Evolutionary conservation across 257 asterid species (phyloP).

Genomic region (Rhazya stricta): DNA sequence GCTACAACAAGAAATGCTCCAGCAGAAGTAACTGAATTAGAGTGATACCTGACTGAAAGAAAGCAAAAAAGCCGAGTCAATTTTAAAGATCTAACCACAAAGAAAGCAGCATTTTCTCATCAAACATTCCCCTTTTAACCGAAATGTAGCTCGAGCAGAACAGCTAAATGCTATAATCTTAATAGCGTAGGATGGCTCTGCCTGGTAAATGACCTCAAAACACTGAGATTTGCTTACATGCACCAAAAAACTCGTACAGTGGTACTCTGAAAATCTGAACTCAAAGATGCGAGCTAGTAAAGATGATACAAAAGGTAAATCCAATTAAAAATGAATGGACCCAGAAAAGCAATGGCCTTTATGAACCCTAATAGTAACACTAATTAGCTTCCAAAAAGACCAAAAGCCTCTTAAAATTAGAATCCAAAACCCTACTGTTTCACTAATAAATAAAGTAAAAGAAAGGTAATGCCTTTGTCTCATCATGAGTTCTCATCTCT

Average conservation of each 20-base stretch:
- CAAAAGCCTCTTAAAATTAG: constrained; percentile 4
- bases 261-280: constrained; percentile 5
- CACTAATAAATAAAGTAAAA: constrained; percentile 11
- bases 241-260: background rate
- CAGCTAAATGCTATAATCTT: constrained; percentile 18
- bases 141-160: constrained; percentile 14
- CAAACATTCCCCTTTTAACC: constrained; percentile 10
- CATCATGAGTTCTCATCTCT: background rate
- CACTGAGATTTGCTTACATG: constrained; percentile 15
- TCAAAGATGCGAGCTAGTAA: background rate
- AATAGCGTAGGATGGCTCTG: constrained; percentile 1
- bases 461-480: constrained; percentile 22
- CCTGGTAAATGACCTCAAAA: background rate
- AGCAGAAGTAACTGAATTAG: background rate
- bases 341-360: background rate
- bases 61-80: constrained; percentile 12
- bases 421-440: constrained; percentile 23
- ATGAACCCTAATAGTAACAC: constrained; percentile 10
- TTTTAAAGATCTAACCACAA: constrained; percentile 35
- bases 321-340: background rate
- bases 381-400: constrained; percentile 16
- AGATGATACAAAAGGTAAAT: constrained; percentile 12
- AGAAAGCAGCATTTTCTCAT: constrained; percentile 28
- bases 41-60: constrained; percentile 11
- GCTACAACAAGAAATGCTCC: background rate